Conservation (phyloP, 1,284 basidiomycete species). For the Malassezia obtusa region DNA sequence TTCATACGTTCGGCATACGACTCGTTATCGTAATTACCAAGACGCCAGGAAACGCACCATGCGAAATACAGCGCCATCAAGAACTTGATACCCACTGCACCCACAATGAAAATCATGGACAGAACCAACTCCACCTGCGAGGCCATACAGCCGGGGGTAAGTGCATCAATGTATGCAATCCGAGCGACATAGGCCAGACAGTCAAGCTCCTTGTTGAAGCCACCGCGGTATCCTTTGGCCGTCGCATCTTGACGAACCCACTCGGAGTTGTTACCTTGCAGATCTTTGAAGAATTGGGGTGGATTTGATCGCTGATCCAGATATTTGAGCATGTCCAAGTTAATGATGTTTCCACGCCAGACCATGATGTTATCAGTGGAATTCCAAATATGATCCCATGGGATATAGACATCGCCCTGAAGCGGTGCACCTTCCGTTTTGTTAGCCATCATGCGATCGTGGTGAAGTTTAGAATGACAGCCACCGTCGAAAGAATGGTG, state of each 20-base stretch:
- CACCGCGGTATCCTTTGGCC: conserved; percentile 66
- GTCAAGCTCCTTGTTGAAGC: conserved; percentile 57
- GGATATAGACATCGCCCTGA: conserved; percentile 49
- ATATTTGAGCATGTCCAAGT: conserved; percentile 71
- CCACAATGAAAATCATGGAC: conserved; percentile 92
- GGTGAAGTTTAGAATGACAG: neutral
- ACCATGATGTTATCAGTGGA: conserved; percentile 70
- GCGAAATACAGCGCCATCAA: conserved; percentile 90
- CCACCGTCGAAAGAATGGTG: neutral
- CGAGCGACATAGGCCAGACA: conserved; percentile 78
- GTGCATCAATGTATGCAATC: conserved; percentile 87
- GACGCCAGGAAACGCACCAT: conserved; percentile 90
- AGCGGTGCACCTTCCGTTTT: neutral
- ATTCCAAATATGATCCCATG: conserved; percentile 73
- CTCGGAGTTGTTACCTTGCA: conserved; percentile 57
- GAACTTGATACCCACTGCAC: conserved; percentile 90
- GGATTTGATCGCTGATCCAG: neutral
- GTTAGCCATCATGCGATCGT: neutral
- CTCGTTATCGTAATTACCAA: conserved; percentile 87
- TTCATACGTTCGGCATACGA: conserved; percentile 89
- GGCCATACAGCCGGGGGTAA: conserved; percentile 87
- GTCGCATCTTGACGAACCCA: conserved; percentile 77
- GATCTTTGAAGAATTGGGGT: conserved; percentile 69
- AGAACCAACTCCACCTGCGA: conserved; percentile 88
- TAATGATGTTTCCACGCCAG: conserved; percentile 81